A percentile compares a stretch with the other conserved stretches of the same genome.
These are phyloP conservation scores for Eucalyptus curtisii DNA, from an alignment of 345 rosid species.

Conservation along the genomic window DNA sequence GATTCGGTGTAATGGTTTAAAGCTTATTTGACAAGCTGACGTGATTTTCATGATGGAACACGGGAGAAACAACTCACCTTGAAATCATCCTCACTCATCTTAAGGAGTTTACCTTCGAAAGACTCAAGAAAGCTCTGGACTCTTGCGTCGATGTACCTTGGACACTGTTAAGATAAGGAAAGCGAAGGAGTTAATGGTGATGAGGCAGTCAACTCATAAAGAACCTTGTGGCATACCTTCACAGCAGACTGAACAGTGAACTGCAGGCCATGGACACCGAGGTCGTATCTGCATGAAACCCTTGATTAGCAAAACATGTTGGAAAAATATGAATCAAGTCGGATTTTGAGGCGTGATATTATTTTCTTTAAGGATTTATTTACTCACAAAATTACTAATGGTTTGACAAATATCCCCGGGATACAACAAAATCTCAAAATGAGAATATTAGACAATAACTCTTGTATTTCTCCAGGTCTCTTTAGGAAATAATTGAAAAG, in stretches of 20 bases:
- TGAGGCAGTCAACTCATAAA: neutral
- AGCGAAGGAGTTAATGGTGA: neutral
- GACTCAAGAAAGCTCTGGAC: slow-evolving; percentile 53
- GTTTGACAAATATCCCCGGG: fast-evolving
- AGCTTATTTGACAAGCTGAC: neutral
- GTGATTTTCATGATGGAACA: neutral
- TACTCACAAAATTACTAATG: fast-evolving
- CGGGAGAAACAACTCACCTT: slow-evolving; percentile 27
- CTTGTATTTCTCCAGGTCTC: fast-evolving
- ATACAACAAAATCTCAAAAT: no score
- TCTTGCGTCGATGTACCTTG: slow-evolving; percentile 63
- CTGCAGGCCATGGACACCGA: slow-evolving; percentile 59
- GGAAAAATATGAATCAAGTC: no score
- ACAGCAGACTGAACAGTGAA: slow-evolving; percentile 69
- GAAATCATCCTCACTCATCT: slow-evolving; percentile 61
- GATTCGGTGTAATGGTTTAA: neutral
- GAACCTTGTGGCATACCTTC: slow-evolving; percentile 25
- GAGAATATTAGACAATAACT: fast-evolving
- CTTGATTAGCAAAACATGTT: neutral
- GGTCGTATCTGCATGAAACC: slow-evolving; percentile 37
- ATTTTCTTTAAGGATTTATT: no score
- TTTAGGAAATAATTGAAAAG: no score
- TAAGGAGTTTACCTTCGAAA: slow-evolving; percentile 46
- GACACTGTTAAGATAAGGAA: slow-evolving; percentile 34
- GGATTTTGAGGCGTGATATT: no score